These are phyloP conservation scores for Floccularia luteovirens DNA, from an alignment of 768 basidiomycete genomes.

Conservation along the genomic window DNA sequence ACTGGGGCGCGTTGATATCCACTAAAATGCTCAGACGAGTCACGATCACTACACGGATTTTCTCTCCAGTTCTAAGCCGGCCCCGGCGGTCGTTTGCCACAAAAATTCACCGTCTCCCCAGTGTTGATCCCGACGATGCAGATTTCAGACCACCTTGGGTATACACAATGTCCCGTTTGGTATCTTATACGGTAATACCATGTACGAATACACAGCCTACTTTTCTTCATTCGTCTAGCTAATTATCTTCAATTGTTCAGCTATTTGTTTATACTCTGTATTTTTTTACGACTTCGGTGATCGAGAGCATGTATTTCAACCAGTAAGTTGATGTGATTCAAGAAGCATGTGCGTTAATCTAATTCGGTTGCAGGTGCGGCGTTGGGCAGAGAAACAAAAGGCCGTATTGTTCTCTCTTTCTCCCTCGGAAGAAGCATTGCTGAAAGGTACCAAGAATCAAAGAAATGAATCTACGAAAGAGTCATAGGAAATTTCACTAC, in stretches of 20 bases:
- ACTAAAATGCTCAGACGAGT: no score
- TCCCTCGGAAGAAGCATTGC: constrained; percentile 43
- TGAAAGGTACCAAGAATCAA: no score
- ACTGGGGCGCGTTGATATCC: no score
- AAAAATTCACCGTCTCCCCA: not conserved
- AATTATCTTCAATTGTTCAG: constrained; percentile 21
- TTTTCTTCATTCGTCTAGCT: not conserved
- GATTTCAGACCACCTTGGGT: constrained; percentile 61
- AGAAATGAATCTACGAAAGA: no score
- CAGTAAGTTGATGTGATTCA: constrained; percentile 29
- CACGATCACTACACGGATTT: no score
- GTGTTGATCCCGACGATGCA: constrained; percentile 10
- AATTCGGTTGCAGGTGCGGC: constrained; percentile 33
- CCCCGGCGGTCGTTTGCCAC: not conserved
- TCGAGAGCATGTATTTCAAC: constrained; percentile 64
- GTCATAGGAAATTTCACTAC: no score
- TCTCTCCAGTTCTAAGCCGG: no score
- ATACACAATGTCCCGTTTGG: constrained; percentile 40
- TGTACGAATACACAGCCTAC: constrained; percentile 23
- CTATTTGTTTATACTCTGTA: constrained; percentile 43
- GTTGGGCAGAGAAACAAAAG: constrained; percentile 45
- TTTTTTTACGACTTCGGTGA: constrained; percentile 65
- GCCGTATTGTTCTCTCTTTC: constrained; percentile 52
- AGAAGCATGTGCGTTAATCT: not conserved
- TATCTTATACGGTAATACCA: constrained; percentile 50